Conservation (phyloP, 768 basidiomycete species). For the Butyriboletus loyo region DNA sequence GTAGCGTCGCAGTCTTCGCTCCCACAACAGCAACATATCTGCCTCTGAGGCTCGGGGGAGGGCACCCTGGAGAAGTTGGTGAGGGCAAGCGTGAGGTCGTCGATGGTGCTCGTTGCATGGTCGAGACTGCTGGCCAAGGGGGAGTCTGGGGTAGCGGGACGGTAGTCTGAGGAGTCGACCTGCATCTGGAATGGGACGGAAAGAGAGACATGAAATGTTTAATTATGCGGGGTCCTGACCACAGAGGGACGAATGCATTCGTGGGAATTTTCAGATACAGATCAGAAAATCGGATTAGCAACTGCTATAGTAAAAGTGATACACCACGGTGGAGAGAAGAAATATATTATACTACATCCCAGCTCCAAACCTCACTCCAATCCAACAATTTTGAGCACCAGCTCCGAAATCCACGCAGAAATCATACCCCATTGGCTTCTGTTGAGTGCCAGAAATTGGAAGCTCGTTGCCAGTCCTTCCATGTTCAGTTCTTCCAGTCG, state of each 20-base stretch:
- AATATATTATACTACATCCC: slow-evolving; percentile 16
- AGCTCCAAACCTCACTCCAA: slow-evolving; percentile 20
- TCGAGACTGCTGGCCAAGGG: slow-evolving; percentile 49
- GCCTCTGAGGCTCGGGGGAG: slow-evolving; percentile 63
- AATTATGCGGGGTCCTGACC: not conserved
- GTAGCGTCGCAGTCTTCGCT: slow-evolving; percentile 63
- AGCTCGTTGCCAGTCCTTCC: slow-evolving; percentile 70
- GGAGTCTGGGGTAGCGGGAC: slow-evolving; percentile 49
- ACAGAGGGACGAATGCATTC: not conserved
- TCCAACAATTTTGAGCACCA: slow-evolving; percentile 51
- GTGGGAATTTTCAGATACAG: slow-evolving; percentile 21
- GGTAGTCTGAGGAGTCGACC: slow-evolving; percentile 21
- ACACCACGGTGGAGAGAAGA: not conserved
- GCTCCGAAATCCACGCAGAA: slow-evolving; percentile 72
- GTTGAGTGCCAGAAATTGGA: slow-evolving; percentile 62
- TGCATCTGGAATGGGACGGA: slow-evolving; percentile 22
- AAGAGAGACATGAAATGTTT: not conserved
- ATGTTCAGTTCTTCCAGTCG: slow-evolving; percentile 67
- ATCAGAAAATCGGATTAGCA: slow-evolving; percentile 4
- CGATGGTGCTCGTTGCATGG: slow-evolving; percentile 60
- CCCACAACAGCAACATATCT: slow-evolving; percentile 63
- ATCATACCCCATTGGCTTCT: slow-evolving; percentile 58
- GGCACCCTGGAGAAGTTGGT: slow-evolving; percentile 68
- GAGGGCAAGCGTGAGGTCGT: slow-evolving; percentile 75
- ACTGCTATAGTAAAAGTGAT: slow-evolving; percentile 3